A percentile compares a stretch with the other conserved stretches of the same genome.
Evolutionary conservation across 345 rosid species (phyloP).

Genomic region (Kernera saxatilis): DNA sequence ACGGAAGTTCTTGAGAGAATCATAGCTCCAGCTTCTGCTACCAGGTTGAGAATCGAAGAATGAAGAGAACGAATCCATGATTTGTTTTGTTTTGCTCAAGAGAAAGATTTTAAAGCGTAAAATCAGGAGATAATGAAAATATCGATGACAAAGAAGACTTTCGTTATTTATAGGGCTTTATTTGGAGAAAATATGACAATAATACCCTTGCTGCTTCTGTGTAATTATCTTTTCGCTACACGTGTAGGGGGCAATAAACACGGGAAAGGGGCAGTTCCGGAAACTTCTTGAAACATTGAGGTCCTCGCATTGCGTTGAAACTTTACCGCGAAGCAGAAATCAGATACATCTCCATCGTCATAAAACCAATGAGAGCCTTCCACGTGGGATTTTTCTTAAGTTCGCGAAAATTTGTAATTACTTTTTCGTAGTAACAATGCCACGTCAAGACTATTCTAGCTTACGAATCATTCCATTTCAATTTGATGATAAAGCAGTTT

Average conservation of each 20-base stretch:
- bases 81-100: not conserved
- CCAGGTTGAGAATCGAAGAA: slow-evolving; percentile 68
- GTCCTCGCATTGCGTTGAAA: not conserved
- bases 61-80: slow-evolving; percentile 74
- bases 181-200: not conserved
- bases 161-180: not conserved
- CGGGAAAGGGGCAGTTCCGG: slow-evolving; percentile 25
- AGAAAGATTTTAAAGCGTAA: not conserved
- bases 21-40: slow-evolving; percentile 52
- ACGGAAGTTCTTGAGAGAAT: slow-evolving; percentile 58
- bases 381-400: not conserved
- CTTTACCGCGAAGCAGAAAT: slow-evolving; percentile 27
- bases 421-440: not conserved
- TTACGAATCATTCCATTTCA: not conserved
- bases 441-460: not conserved
- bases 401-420: no score
- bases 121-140: not conserved
- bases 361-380: not conserved
- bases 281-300: not conserved
- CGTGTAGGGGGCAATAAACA: not conserved
- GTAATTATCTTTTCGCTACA: not conserved
- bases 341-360: not conserved
- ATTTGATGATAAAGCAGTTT: not conserved
- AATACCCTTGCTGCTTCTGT: not conserved
- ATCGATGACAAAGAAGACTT: not conserved